Conservation (phyloP, 768 basidiomycete genomes). For the Scleroderma citrinum region DNA sequence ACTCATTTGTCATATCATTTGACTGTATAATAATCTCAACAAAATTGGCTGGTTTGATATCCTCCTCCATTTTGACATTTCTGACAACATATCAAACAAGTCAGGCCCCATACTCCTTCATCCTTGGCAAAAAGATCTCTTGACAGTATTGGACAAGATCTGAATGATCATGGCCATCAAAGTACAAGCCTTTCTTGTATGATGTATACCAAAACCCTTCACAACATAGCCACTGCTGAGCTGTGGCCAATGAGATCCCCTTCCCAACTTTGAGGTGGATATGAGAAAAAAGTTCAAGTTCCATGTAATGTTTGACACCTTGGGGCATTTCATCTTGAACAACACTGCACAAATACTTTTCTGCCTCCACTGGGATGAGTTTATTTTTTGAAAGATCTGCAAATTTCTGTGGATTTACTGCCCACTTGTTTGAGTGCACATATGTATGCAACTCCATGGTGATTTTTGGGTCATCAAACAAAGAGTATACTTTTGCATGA, state of each 20-base stretch:
- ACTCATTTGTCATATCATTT: conserved; percentile 28
- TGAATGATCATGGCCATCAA: conserved; percentile 15
- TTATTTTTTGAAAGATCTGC: background rate
- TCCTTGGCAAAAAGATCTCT: conserved; percentile 9
- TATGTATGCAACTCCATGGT: conserved; percentile 1
- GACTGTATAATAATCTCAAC: conserved; percentile 36
- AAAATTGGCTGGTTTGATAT: conserved; percentile 2
- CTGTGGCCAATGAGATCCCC: background rate
- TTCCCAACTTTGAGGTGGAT: conserved; percentile 5
- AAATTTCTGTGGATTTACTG: conserved; percentile 16
- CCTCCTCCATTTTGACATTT: conserved; percentile 8
- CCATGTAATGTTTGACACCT: background rate
- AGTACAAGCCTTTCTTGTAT: conserved; percentile 11
- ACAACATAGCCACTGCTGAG: background rate
- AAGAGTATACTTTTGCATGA: conserved; percentile 5
- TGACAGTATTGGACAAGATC: conserved; percentile 13
- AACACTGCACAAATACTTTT: conserved; percentile 20
- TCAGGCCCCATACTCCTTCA: conserved; percentile 16
- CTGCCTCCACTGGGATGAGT: background rate
- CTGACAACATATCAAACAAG: conserved; percentile 3
- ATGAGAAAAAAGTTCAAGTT: background rate
- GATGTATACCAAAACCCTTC: conserved; percentile 1
- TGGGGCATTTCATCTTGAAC: conserved; percentile 1
- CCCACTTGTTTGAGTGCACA: background rate
- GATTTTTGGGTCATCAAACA: conserved; percentile 3